Evolutionary conservation across 2,329 filamentous ascomycete species (phyloP).

Genomic region (Pseudogymnoascus sp.): DNA sequence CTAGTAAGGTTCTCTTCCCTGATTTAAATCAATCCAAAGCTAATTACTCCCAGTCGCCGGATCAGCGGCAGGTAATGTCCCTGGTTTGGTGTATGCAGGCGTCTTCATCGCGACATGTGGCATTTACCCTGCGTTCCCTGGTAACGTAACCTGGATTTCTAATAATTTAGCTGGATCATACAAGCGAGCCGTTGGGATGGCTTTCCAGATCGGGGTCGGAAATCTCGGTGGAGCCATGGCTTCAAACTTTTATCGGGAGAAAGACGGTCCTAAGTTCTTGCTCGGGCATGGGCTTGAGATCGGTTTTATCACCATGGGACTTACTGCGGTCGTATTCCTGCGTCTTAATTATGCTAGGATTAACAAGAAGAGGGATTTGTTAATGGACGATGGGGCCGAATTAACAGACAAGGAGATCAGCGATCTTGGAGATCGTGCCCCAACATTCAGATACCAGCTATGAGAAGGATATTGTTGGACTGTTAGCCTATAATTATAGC

Average conservation of each 20-base stretch:
- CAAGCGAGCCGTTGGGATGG: conserved; percentile 52
- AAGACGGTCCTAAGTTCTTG: conserved; percentile 39
- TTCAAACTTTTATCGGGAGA: conserved; percentile 58
- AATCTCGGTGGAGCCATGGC: conserved; percentile 58
- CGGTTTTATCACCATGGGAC: conserved; percentile 38
- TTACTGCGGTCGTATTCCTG: conserved; percentile 36
- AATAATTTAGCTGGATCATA: conserved; percentile 49
- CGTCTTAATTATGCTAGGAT: conserved; percentile 38
- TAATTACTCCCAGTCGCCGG: conserved; percentile 29
- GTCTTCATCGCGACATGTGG: conserved; percentile 36
- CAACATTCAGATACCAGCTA: conserved; percentile 38
- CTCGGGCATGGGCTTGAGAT: conserved; percentile 44
- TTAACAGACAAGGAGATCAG: conserved; percentile 38
- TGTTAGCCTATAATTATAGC: too few species aligned
- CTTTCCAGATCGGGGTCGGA: conserved; percentile 52
- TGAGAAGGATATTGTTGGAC: conserved; percentile 12
- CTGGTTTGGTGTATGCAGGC: conserved; percentile 36
- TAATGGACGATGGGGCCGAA: conserved; percentile 26
- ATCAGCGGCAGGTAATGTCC: conserved; percentile 24
- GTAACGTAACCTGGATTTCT: conserved; percentile 44
- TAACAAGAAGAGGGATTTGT: conserved; percentile 35
- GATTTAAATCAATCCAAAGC: neutral
- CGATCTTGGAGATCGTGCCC: conserved; percentile 41
- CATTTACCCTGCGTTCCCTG: conserved; percentile 36
- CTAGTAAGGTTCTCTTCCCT: conserved; percentile 11